A percentile compares a stretch with the other conserved stretches of the same genome.
These are phyloP conservation scores for Glycyrrhiza uralensis DNA, from an alignment of 306 rosid genomes.

Conservation along the genomic window DNA sequence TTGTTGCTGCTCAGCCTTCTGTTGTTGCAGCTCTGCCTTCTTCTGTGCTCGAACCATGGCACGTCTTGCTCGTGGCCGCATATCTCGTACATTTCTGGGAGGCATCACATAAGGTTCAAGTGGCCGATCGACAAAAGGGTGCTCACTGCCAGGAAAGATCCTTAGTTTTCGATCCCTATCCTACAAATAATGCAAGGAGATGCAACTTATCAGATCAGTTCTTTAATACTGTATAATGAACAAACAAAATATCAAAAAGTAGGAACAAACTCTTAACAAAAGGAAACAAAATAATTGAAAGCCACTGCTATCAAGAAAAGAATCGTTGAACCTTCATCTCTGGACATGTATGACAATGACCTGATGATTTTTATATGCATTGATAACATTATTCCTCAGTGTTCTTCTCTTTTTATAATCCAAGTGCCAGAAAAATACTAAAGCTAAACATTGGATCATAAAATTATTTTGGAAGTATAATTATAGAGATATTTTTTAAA, in stretches of 20 bases:
- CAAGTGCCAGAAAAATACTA: neutral
- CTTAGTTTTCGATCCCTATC: slow-evolving; percentile 91
- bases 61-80: slow-evolving; percentile 83
- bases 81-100: slow-evolving; percentile 65
- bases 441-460: neutral
- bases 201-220: neutral
- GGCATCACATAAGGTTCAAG: slow-evolving; percentile 79
- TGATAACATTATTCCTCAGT: neutral
- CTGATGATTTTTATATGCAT: neutral
- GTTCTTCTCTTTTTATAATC: slow-evolving; percentile 16
- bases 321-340: neutral
- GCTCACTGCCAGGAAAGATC: slow-evolving; percentile 75
- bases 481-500: neutral
- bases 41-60: slow-evolving; percentile 88
- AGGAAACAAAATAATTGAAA: neutral
- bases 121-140: slow-evolving; percentile 77
- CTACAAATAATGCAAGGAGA: slow-evolving; percentile 44
- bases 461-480: neutral
- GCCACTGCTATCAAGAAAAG: neutral
- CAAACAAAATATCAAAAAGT: neutral
- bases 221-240: neutral
- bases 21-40: slow-evolving; percentile 68
- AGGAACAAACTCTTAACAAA: neutral
- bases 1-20: slow-evolving; percentile 64
- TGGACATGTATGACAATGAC: slow-evolving; percentile 4